Conservation (phyloP, 2,329 filamentous ascomycete species). For the Coleophoma eucalyptorum region DNA sequence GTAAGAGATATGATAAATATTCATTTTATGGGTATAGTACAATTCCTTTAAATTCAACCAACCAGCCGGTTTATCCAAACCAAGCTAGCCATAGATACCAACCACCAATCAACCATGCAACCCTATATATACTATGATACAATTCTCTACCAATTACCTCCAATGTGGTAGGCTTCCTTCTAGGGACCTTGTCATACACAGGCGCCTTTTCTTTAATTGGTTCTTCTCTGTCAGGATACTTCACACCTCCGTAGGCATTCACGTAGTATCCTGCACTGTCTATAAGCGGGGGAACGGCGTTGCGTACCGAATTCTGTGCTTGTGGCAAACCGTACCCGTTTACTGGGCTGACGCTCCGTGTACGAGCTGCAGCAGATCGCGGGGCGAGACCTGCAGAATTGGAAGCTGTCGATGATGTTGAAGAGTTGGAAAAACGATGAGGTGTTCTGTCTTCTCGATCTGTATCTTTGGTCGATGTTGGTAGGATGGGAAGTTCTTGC, state of each 20-base stretch:
- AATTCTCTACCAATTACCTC: slow-evolving; percentile 55
- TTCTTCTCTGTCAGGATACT: background rate
- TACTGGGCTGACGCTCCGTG: slow-evolving; percentile 20
- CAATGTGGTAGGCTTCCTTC: slow-evolving; percentile 32
- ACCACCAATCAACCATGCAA: slow-evolving; percentile 57
- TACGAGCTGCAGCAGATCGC: slow-evolving; percentile 19
- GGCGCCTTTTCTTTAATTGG: background rate
- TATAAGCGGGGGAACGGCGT: slow-evolving; percentile 14
- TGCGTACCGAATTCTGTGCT: slow-evolving; percentile 10
- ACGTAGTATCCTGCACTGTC: slow-evolving; percentile 8
- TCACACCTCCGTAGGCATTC: slow-evolving; percentile 1
- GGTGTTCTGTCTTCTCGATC: slow-evolving; percentile 5
- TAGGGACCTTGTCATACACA: background rate
- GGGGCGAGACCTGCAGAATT: slow-evolving; percentile 17
- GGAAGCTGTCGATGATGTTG: slow-evolving; percentile 22
- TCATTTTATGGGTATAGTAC: no score
- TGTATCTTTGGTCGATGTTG: slow-evolving; percentile 14
- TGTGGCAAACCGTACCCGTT: slow-evolving; percentile 24
- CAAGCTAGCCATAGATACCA: slow-evolving; percentile 67
- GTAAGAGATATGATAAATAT: no score
- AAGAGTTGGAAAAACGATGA: slow-evolving; percentile 19
- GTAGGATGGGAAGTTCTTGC: slow-evolving; percentile 15
- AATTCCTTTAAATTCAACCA: no score
- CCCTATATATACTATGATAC: slow-evolving; percentile 54
- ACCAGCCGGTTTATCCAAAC: slow-evolving; percentile 17